phyloP scores from a whole-genome alignment of 495 filamentous ascomycete genomes.

The Daldinia loculata region DNA sequence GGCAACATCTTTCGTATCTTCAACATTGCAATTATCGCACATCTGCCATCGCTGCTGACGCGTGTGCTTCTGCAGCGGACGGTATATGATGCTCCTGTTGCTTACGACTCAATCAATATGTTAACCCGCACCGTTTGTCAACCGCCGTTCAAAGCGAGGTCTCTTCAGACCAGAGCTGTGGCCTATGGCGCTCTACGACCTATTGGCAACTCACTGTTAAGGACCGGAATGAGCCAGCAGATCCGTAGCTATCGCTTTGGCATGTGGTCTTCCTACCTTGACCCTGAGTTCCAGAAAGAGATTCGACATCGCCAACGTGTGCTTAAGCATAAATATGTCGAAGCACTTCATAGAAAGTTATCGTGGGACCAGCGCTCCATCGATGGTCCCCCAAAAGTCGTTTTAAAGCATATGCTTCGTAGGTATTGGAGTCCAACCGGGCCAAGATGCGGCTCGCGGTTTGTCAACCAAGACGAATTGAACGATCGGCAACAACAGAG shows the following conservation, averaged over 20 bases:
- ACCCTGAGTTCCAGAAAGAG: constrained; percentile 50
- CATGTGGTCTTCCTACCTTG: constrained; percentile 53
- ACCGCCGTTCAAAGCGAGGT: constrained; percentile 45
- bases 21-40: neutral
- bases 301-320: constrained; percentile 50
- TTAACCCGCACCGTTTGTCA: constrained; percentile 45
- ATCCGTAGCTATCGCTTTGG: constrained; percentile 57
- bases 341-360: constrained; percentile 47
- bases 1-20: constrained; percentile 13
- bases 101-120: constrained; percentile 44
- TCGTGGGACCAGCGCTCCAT: constrained; percentile 51
- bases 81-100: constrained; percentile 29
- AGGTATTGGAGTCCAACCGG: constrained; percentile 47
- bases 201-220: constrained; percentile 27
- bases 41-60: constrained; percentile 13
- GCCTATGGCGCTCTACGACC: constrained; percentile 33
- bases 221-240: constrained; percentile 46
- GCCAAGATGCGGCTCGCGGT: constrained; percentile 15
- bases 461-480: constrained; percentile 20
- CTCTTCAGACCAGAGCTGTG: constrained; percentile 34
- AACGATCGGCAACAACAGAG: constrained; percentile 15
- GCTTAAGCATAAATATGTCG: constrained; percentile 53
- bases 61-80: neutral
- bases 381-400: constrained; percentile 41
- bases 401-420: constrained; percentile 48